Evolutionary conservation across 495 filamentous ascomycete species (phyloP).

Genomic region (Rostrohypoxylon terebratum): DNA sequence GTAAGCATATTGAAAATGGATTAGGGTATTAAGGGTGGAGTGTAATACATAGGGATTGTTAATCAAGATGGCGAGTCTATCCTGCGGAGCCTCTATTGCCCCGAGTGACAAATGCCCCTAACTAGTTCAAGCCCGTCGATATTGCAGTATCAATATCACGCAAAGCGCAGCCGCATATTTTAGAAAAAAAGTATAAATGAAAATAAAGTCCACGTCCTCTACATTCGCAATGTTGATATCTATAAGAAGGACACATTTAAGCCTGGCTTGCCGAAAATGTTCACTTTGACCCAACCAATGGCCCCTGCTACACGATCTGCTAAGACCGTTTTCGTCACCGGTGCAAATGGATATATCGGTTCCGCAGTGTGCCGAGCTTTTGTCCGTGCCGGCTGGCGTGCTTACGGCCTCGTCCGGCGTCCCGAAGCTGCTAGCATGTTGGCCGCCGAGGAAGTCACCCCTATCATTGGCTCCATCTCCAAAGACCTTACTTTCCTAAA

Average conservation of each 20-base stretch:
- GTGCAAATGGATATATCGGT: slow-evolving; percentile 59
- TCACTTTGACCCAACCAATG: slow-evolving; percentile 18
- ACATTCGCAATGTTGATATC: neutral
- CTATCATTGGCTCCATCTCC: slow-evolving; percentile 52
- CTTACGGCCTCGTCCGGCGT: slow-evolving; percentile 54
- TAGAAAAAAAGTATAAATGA: slow-evolving; percentile 1
- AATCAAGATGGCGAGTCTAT: neutral
- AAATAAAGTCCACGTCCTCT: neutral
- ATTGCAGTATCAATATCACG: neutral
- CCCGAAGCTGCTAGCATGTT: slow-evolving; percentile 39
- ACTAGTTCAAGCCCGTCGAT: neutral
- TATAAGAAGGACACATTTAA: neutral
- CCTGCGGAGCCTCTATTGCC: neutral
- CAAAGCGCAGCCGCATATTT: neutral
- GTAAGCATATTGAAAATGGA: neutral
- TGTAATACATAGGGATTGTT: no score
- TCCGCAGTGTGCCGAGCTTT: slow-evolving; percentile 57
- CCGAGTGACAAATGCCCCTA: slow-evolving; percentile 5
- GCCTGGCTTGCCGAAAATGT: neutral
- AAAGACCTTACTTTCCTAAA: slow-evolving; percentile 31
- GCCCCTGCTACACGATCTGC: neutral
- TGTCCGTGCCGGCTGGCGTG: slow-evolving; percentile 53
- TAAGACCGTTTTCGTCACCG: slow-evolving; percentile 53
- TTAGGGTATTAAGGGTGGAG: neutral
- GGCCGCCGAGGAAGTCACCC: slow-evolving; percentile 50